Conservation (phyloP, 306 rosid genomes). For the Elaeagnus macrophylla region DNA sequence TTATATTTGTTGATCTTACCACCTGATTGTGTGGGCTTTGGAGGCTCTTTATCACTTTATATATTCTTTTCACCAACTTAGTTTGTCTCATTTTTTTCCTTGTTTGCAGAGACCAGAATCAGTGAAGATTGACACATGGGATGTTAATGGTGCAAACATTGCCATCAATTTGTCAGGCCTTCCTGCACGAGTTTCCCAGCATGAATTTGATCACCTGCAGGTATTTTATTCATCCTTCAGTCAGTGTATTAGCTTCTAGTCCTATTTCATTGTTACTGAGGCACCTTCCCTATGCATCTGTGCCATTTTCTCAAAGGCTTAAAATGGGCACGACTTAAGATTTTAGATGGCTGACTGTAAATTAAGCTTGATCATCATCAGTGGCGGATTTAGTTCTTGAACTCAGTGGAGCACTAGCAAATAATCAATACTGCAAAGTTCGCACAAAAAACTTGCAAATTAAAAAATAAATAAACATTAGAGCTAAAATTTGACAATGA, state of each 20-base stretch:
- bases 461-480: too few relatives aligned
- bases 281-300: background rate
- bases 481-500: too few relatives aligned
- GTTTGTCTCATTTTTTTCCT: constrained; percentile 12
- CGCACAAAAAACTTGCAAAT: too few relatives aligned
- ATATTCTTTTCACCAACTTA: constrained; percentile 3
- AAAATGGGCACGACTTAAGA: background rate
- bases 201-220: constrained; percentile 90
- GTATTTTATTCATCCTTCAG: constrained; percentile 28
- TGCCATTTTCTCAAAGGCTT: background rate
- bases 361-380: background rate
- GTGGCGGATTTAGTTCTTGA: too few relatives aligned
- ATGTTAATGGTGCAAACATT: constrained; percentile 55
- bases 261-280: background rate
- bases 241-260: constrained; percentile 1
- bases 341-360: background rate
- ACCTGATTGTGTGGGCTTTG: constrained; percentile 1
- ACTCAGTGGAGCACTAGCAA: background rate
- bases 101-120: constrained; percentile 72
- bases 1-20: background rate
- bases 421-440: background rate
- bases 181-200: constrained; percentile 91
- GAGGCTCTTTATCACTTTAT: background rate
- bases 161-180: constrained; percentile 58
- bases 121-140: constrained; percentile 71